Percentiles rank a stretch among this genome's conserved stretches.
phyloP scores from a whole-genome alignment of 2,329 filamentous ascomycete species.

The Ceratocystis papillata region DNA sequence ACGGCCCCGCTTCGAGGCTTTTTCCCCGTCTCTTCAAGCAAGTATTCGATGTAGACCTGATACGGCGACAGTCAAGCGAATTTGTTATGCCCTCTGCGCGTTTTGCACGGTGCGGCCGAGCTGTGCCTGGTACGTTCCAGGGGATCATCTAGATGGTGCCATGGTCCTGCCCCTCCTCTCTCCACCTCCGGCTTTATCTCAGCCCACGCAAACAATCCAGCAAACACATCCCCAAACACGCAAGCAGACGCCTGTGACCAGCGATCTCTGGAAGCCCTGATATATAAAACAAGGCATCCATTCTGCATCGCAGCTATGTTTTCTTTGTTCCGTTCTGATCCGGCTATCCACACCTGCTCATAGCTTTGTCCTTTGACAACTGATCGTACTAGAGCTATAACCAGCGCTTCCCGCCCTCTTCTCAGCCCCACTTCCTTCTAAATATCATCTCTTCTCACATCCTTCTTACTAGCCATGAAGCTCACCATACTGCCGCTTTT shows the following conservation, averaged over 20 bases:
- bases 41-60: too few relatives aligned
- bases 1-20: too few relatives aligned
- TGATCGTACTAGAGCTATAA: background rate
- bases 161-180: background rate
- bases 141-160: background rate
- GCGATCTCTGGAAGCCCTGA: background rate
- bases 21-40: too few relatives aligned
- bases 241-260: background rate
- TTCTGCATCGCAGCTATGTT: background rate
- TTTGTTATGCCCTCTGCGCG: too few relatives aligned
- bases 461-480: background rate
- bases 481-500: background rate
- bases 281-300: slow-evolving; percentile 3
- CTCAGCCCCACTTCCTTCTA: background rate
- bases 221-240: background rate
- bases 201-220: background rate
- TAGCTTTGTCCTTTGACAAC: background rate
- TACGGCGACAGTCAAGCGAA: too few relatives aligned
- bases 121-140: background rate
- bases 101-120: background rate
- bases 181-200: background rate
- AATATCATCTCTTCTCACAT: slow-evolving; percentile 5
- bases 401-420: background rate
- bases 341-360: background rate
- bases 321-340: background rate